Percentiles rank a stretch among this genome's conserved stretches.
phyloP scores from a whole-genome alignment of 164 flowering plant species.

The Akebia trifoliata region DNA sequence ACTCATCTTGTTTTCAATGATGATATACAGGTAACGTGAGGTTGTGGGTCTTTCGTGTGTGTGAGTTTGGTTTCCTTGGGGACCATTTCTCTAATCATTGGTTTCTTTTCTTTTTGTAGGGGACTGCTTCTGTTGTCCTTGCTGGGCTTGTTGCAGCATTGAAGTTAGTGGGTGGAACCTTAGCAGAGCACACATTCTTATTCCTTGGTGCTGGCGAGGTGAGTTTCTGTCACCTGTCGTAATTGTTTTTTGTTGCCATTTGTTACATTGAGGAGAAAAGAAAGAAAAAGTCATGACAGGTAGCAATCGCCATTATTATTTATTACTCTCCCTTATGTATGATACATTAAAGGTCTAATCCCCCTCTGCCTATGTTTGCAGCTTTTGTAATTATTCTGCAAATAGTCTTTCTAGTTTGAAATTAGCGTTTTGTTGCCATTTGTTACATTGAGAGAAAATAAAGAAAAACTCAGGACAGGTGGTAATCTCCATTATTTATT shows the following conservation, averaged over 20 bases:
- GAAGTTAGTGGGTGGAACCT: constrained; percentile 52
- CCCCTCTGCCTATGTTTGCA: no score
- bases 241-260: not conserved
- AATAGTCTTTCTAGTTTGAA: no score
- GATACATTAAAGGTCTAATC: no score
- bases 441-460: no score
- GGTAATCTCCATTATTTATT: no score
- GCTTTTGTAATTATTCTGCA: no score
- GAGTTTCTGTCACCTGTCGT: constrained; percentile 2
- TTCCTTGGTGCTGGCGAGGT: constrained; percentile 98
- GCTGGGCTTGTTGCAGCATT: constrained; percentile 76
- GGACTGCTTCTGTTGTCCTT: constrained; percentile 92
- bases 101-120: constrained; percentile 37
- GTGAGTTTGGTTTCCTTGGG: no score
- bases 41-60: not conserved
- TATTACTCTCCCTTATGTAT: no score
- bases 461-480: no score
- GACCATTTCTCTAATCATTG: constrained; percentile 10
- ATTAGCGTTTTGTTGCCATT: no score
- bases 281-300: not conserved
- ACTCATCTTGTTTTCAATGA: constrained; percentile 91
- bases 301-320: no score
- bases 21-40: constrained; percentile 76
- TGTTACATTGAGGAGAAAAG: not conserved
- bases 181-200: constrained; percentile 78